A percentile compares a stretch with the other conserved stretches of the same genome.
Evolutionary conservation across 2,329 filamentous ascomycete genomes (phyloP).

Genomic region (Fusarium fujikuroi): DNA sequence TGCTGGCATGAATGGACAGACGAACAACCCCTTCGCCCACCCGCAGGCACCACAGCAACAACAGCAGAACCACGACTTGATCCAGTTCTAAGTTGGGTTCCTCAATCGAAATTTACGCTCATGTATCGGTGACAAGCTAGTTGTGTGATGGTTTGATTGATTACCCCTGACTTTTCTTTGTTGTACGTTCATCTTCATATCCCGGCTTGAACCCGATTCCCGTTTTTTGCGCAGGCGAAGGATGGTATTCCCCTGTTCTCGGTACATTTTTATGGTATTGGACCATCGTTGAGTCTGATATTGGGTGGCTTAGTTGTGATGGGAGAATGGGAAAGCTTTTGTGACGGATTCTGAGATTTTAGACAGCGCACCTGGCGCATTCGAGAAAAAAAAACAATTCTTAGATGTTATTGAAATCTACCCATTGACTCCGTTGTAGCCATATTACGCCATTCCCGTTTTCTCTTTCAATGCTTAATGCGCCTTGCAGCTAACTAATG

Average conservation of each 20-base stretch:
- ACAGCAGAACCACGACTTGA: conserved; percentile 67
- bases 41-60: conserved; percentile 57
- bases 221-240: conserved; percentile 46
- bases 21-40: conserved; percentile 68
- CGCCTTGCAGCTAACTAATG: not conserved
- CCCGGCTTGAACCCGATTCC: conserved; percentile 37
- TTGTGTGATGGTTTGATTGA: conserved; percentile 16
- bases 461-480: conserved; percentile 1
- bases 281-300: conserved; percentile 36
- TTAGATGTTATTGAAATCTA: conserved; percentile 50
- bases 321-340: conserved; percentile 41
- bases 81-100: conserved; percentile 64
- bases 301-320: conserved; percentile 42
- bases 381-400: conserved; percentile 47
- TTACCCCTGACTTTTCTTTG: conserved; percentile 26
- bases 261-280: conserved; percentile 42
- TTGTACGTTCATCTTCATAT: conserved; percentile 32
- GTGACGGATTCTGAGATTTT: conserved; percentile 43
- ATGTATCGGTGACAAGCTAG: conserved; percentile 3
- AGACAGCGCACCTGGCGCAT: conserved; percentile 48
- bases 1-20: conserved; percentile 65
- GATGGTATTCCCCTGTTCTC: conserved; percentile 45
- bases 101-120: conserved; percentile 3
- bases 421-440: conserved; percentile 32
- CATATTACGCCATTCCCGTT: conserved; percentile 22